A percentile compares a stretch with the other conserved stretches of the same genome.
Conservation (phyloP, 1,284 basidiomycete genomes). For the Cryptococcus hybrid region DNA sequence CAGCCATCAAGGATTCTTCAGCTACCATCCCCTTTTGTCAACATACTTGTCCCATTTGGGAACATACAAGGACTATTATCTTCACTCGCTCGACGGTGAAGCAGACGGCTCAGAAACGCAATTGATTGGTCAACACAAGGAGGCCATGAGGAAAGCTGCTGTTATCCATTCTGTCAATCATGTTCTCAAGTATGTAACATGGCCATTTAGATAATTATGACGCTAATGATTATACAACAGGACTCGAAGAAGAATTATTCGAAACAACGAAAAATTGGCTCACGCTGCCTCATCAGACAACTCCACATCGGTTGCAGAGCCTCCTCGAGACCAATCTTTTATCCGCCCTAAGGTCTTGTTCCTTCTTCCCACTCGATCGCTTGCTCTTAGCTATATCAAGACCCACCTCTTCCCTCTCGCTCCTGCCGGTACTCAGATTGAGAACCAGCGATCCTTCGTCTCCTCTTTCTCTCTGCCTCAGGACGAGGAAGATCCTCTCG, state of each 20-base stretch:
- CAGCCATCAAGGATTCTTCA: constrained; percentile 56
- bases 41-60: constrained; percentile 57
- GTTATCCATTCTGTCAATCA: constrained; percentile 80
- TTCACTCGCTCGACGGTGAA: constrained; percentile 59
- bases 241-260: constrained; percentile 87
- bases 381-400: constrained; percentile 73
- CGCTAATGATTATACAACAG: constrained; percentile 51
- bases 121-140: constrained; percentile 40
- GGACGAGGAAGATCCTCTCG: constrained; percentile 76
- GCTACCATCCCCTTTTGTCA: constrained; percentile 55
- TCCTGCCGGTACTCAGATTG: constrained; percentile 67
- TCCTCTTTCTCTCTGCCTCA: constrained; percentile 79
- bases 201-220: background rate
- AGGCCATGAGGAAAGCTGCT: constrained; percentile 62
- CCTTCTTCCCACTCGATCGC: constrained; percentile 87
- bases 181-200: constrained; percentile 66
- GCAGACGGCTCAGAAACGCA: constrained; percentile 43
- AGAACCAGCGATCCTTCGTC: constrained; percentile 76
- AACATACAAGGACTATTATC: constrained; percentile 67
- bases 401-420: constrained; percentile 64
- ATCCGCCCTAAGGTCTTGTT: constrained; percentile 92
- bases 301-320: constrained; percentile 58
- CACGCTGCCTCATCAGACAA: constrained; percentile 51
- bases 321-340: constrained; percentile 92
- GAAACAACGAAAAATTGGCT: constrained; percentile 87